These are phyloP conservation scores for Chaetoceros tenuissimus DNA, from an alignment of 108 stramenopile species.

Conservation along the genomic window DNA sequence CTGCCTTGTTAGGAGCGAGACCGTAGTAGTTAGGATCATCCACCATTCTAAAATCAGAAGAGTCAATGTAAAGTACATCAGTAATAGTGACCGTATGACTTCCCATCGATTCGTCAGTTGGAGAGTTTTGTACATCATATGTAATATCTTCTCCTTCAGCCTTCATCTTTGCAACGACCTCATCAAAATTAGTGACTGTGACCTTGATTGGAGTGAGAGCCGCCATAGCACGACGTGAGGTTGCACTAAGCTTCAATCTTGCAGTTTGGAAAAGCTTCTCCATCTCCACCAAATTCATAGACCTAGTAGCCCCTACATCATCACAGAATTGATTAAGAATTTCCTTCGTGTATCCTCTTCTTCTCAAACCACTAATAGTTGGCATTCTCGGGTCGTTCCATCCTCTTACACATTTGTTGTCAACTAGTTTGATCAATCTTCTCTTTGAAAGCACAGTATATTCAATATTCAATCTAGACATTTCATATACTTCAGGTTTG, in stretches of 20 bases:
- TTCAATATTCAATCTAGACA: slow-evolving; percentile 87
- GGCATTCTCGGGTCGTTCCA: slow-evolving; percentile 99
- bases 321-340: slow-evolving; percentile 93
- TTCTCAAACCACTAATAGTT: slow-evolving; percentile 88
- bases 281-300: slow-evolving; percentile 87
- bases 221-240: slow-evolving; percentile 85
- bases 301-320: slow-evolving; percentile 93
- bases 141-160: slow-evolving; percentile 23
- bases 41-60: slow-evolving; percentile 78
- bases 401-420: slow-evolving; percentile 62
- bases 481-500: slow-evolving; percentile 90
- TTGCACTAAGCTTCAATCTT: slow-evolving; percentile 38
- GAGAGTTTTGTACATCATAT: slow-evolving; percentile 75
- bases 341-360: slow-evolving; percentile 92
- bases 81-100: slow-evolving; percentile 77
- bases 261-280: slow-evolving; percentile 72
- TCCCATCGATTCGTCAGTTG: slow-evolving; percentile 76
- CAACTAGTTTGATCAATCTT: slow-evolving; percentile 90
- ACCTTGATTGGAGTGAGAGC: slow-evolving; percentile 84
- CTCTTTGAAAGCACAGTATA: slow-evolving; percentile 96
- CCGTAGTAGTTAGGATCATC: slow-evolving; percentile 85
- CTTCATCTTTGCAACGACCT: slow-evolving; percentile 9
- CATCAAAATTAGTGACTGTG: slow-evolving; percentile 69
- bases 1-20: slow-evolving; percentile 88
- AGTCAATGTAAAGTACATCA: slow-evolving; percentile 78